Percentiles rank a stretch among this genome's conserved stretches.
phyloP scores from a whole-genome alignment of 1,284 basidiomycete species.

The Heterobasidion annosum region DNA sequence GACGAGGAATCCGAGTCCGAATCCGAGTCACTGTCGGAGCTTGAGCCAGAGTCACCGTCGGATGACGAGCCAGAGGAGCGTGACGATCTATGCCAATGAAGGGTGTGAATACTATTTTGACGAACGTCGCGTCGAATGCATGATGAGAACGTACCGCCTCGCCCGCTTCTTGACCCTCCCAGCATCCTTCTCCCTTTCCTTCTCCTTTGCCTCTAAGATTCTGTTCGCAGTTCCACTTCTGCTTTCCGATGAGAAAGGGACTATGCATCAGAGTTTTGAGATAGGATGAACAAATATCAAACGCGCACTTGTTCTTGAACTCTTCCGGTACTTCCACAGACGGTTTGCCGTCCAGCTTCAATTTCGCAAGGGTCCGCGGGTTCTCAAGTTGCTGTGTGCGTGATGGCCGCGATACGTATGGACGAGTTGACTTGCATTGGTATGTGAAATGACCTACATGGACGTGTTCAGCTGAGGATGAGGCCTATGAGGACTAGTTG shows the following conservation, averaged over 20 bases:
- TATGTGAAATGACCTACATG: conserved; percentile 67
- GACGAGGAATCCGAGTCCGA: conserved; percentile 7
- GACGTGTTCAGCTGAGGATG: background rate
- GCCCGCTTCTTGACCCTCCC: conserved; percentile 36
- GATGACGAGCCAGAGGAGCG: conserved; percentile 27
- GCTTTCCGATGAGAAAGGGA: conserved; percentile 2
- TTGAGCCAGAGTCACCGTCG: conserved; percentile 21
- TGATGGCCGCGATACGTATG: conserved; percentile 71
- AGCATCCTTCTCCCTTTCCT: conserved; percentile 45
- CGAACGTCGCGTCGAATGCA: background rate
- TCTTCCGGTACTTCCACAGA: conserved; percentile 73
- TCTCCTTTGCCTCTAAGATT: conserved; percentile 68
- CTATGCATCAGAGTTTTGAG: background rate
- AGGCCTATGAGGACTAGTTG: background rate
- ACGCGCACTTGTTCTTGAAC: conserved; percentile 63
- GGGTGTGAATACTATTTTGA: conserved; percentile 26
- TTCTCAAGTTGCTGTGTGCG: conserved; percentile 72
- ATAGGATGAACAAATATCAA: too few species aligned
- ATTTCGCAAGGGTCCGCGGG: conserved; percentile 50
- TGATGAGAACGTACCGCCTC: conserved; percentile 33
- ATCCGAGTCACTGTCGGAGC: conserved; percentile 18
- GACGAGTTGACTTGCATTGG: conserved; percentile 63
- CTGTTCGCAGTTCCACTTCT: conserved; percentile 66
- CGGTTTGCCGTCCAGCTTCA: conserved; percentile 57
- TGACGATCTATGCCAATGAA: conserved; percentile 28